A percentile compares a stretch with the other conserved stretches of the same genome.
Evolutionary conservation across 73 alveolate species (phyloP).

Genomic region (Effrenium voratum): DNA sequence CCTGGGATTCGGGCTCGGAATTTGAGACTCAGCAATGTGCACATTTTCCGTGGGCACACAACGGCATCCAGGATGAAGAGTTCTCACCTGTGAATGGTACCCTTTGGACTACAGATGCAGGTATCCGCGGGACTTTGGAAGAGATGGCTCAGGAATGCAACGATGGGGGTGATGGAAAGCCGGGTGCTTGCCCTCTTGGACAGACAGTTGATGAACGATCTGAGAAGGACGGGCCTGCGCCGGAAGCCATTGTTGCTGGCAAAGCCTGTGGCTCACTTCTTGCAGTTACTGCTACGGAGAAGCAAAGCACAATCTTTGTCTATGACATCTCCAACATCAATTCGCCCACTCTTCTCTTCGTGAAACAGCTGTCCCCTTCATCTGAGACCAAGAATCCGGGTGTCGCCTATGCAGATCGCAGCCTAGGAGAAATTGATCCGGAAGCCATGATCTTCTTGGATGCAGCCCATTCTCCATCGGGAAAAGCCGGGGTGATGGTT

Average conservation of each 20-base stretch:
- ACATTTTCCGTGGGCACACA: constrained; percentile 57
- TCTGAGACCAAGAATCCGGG: constrained; percentile 69
- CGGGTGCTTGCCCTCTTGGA: constrained; percentile 65
- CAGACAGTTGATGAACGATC: constrained; percentile 72
- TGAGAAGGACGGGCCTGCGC: constrained; percentile 41
- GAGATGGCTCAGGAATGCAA: constrained; percentile 41
- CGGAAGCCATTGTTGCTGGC: constrained; percentile 62
- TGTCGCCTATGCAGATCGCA: constrained; percentile 47
- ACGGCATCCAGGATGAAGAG: constrained; percentile 64
- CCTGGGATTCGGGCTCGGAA: constrained; percentile 24
- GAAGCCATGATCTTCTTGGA: constrained; percentile 70
- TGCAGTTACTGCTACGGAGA: constrained; percentile 69
- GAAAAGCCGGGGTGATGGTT: constrained; percentile 58
- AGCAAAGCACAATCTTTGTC: constrained; percentile 48
- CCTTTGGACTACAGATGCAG: not conserved
- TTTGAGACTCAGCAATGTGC: constrained; percentile 49
- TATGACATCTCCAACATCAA: constrained; percentile 46
- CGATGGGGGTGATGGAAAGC: constrained; percentile 40
- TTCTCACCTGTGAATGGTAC: constrained; percentile 39
- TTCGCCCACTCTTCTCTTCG: constrained; percentile 38
- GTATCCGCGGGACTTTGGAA: constrained; percentile 38
- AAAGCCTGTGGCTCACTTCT: constrained; percentile 45
- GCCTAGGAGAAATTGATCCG: constrained; percentile 44
- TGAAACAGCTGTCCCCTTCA: constrained; percentile 53
- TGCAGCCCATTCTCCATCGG: constrained; percentile 38